A percentile compares a stretch with the other conserved stretches of the same genome.
These are phyloP conservation scores for Cercophora scortea DNA, from an alignment of 495 filamentous ascomycete species.

Conservation along the genomic window DNA sequence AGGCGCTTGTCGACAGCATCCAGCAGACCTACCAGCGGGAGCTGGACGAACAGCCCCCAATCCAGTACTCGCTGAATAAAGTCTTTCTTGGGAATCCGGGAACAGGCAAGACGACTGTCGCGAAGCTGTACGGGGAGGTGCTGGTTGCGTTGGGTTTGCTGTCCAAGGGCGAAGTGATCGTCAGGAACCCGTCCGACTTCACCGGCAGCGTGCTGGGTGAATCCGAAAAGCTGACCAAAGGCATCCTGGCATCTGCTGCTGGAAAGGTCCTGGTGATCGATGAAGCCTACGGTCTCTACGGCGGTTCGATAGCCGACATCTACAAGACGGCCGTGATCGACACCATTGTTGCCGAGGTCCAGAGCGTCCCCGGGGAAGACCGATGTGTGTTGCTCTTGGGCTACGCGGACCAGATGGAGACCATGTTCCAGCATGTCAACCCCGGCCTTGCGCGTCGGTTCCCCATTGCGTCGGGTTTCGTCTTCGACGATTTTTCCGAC, in stretches of 20 bases:
- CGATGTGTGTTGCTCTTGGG: conserved; percentile 70
- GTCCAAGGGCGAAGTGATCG: conserved; percentile 55
- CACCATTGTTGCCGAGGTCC: conserved; percentile 79
- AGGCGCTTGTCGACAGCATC: conserved; percentile 49
- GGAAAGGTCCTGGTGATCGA: conserved; percentile 76
- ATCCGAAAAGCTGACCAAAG: conserved; percentile 66
- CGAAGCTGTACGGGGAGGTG: conserved; percentile 63
- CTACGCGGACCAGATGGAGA: conserved; percentile 67
- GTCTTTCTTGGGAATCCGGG: conserved; percentile 66
- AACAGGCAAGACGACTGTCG: conserved; percentile 72
- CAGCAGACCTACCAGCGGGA: conserved; percentile 56
- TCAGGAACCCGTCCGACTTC: conserved; percentile 70
- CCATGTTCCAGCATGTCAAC: conserved; percentile 77
- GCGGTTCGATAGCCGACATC: conserved; percentile 32
- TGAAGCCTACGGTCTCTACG: conserved; percentile 57
- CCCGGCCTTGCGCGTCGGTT: conserved; percentile 67
- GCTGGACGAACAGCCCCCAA: conserved; percentile 44
- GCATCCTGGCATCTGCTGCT: conserved; percentile 53
- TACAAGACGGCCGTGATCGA: conserved; percentile 63
- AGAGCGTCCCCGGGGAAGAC: conserved; percentile 69
- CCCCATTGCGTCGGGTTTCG: conserved; percentile 54
- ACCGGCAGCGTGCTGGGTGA: conserved; percentile 54
- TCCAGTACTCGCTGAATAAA: conserved; percentile 58
- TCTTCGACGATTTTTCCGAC: conserved; percentile 63
- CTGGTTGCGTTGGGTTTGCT: conserved; percentile 53